Evolutionary conservation across 768 basidiomycete species (phyloP).

Genomic region (Psilocybe cubensis): DNA sequence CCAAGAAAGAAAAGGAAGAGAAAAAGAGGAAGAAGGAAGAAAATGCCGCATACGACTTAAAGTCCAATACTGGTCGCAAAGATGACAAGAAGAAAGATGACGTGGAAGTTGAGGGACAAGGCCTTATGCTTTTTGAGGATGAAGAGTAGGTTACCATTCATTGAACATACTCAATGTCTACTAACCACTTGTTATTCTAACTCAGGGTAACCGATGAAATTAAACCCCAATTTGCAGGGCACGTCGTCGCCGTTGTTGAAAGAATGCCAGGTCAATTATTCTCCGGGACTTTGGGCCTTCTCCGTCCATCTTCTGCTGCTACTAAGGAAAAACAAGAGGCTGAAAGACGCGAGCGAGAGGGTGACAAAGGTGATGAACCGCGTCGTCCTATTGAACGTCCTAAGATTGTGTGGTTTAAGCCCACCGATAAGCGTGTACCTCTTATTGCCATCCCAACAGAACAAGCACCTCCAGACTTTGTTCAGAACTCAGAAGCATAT

Average conservation of each 20-base stretch:
- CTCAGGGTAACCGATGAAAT: conserved; percentile 93
- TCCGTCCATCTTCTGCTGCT: conserved; percentile 94
- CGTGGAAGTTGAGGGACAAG: conserved; percentile 99
- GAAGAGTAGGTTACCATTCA: conserved; percentile 74
- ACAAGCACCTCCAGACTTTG: conserved; percentile 95
- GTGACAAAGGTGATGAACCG: conserved; percentile 86
- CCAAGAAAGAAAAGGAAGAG: conserved; percentile 99
- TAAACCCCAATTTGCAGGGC: conserved; percentile 97
- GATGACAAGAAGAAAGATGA: conserved; percentile 99
- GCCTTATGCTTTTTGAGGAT: conserved; percentile 94
- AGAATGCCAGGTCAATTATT: conserved; percentile 99
- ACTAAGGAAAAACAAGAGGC: conserved; percentile 99
- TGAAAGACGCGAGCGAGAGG: conserved; percentile 95
- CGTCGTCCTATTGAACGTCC: conserved; percentile 84
- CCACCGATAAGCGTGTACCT: conserved; percentile 98
- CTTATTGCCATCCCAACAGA: conserved; percentile 99
- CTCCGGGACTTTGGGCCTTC: conserved; percentile 93
- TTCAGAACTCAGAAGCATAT: conserved; percentile 92
- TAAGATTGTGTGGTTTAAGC: conserved; percentile 99
- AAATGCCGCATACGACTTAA: conserved; percentile 92
- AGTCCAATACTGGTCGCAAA: conserved; percentile 74
- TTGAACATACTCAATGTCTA: neutral
- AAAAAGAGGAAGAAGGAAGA: conserved; percentile 99
- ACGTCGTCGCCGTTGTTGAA: conserved; percentile 99
- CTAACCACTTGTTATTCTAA: conserved; percentile 2